phyloP scores from a whole-genome alignment of 768 basidiomycete genomes.

The Lentinula detonsa region DNA sequence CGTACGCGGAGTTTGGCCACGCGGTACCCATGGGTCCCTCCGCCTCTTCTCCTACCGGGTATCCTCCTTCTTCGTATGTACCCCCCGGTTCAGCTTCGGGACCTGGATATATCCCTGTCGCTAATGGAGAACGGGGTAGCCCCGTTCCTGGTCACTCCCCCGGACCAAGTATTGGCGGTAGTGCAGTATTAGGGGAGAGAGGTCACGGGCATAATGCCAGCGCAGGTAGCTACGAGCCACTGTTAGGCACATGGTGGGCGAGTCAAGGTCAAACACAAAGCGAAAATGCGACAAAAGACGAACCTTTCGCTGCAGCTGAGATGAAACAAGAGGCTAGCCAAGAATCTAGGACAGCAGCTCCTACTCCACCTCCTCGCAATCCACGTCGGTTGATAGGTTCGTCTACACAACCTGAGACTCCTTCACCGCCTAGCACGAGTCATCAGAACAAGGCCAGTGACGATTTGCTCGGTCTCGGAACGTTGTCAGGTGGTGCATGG shows the following conservation, averaged over 20 bases:
- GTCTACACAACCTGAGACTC: background rate
- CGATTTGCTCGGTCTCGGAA: background rate
- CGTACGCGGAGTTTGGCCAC: conserved; percentile 40
- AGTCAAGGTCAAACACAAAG: conserved; percentile 11
- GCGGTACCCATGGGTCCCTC: conserved; percentile 17
- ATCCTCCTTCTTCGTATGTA: background rate
- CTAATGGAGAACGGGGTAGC: background rate
- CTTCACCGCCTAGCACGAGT: background rate
- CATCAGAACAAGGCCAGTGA: background rate
- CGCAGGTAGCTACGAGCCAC: conserved; percentile 46
- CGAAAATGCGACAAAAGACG: conserved; percentile 14
- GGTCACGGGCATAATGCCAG: conserved; percentile 1
- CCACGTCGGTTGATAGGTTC: background rate
- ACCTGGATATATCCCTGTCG: conserved; percentile 2
- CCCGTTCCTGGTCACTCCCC: background rate
- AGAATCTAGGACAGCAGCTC: background rate
- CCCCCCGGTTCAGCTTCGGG: background rate
- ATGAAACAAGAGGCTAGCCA: conserved; percentile 11
- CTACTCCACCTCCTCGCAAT: background rate
- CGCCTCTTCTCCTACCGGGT: background rate
- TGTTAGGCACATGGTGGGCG: conserved; percentile 40
- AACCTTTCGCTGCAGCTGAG: conserved; percentile 24
- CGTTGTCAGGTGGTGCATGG: background rate
- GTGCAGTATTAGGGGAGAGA: background rate
- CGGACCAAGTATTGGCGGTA: conserved; percentile 1